Conservation (phyloP, 495 filamentous ascomycete species). For the Articulospora tetracladia region DNA sequence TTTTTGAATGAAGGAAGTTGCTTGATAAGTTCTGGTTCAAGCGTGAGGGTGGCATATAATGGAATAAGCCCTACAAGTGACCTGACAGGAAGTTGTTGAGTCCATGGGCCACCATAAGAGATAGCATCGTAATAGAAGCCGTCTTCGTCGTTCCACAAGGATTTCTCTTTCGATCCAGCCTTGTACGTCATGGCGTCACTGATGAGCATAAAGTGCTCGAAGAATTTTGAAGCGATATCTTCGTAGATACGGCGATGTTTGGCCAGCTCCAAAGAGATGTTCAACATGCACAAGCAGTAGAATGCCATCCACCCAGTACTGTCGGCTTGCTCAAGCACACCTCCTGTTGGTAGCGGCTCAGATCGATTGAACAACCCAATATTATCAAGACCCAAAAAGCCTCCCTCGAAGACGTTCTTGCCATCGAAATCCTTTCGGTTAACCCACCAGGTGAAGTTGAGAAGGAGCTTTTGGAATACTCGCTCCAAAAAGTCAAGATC, state of each 20-base stretch:
- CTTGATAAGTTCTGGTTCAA: slow-evolving; percentile 91
- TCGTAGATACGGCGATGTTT: slow-evolving; percentile 97
- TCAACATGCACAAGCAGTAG: slow-evolving; percentile 92
- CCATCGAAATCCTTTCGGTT: slow-evolving; percentile 92
- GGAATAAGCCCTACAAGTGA: slow-evolving; percentile 93
- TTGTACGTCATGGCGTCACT: slow-evolving; percentile 96
- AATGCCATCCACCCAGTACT: slow-evolving; percentile 99
- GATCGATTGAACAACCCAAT: slow-evolving; percentile 98
- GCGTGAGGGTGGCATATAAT: slow-evolving; percentile 82
- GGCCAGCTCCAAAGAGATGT: slow-evolving; percentile 89
- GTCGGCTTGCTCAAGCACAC: slow-evolving; percentile 91
- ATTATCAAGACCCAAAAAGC: slow-evolving; percentile 95
- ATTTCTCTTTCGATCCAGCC: slow-evolving; percentile 70
- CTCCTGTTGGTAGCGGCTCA: slow-evolving; percentile 89
- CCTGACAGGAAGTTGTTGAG: slow-evolving; percentile 84
- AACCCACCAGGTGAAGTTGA: slow-evolving; percentile 99
- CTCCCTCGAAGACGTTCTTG: slow-evolving; percentile 96
- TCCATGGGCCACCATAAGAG: slow-evolving; percentile 88
- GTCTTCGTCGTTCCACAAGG: slow-evolving; percentile 92
- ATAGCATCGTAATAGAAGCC: slow-evolving; percentile 99
- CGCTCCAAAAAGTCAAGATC: slow-evolving; percentile 94
- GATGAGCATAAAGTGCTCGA: slow-evolving; percentile 97
- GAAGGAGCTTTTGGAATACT: slow-evolving; percentile 90
- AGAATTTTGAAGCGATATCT: slow-evolving; percentile 97
- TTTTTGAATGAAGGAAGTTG: slow-evolving; percentile 92